phyloP scores from a whole-genome alignment of 2,329 filamentous ascomycete species.

The Aspergillus tamarii region DNA sequence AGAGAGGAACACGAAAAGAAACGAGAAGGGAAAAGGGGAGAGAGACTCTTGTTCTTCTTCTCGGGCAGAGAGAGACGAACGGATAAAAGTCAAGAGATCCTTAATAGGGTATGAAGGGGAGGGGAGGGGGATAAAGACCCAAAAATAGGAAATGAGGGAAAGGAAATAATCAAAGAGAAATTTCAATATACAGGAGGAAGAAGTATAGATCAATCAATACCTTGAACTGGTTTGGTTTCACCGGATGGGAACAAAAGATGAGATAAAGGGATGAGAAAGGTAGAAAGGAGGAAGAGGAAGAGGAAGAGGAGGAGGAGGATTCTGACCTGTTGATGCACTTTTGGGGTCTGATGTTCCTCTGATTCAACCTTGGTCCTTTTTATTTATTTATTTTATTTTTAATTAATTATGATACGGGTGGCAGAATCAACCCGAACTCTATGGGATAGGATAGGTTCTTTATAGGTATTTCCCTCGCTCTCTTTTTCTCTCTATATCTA shows the following conservation, averaged over 20 bases:
- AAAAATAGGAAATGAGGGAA: neutral
- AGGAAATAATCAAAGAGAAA: neutral
- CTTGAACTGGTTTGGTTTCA: neutral
- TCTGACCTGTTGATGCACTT: neutral
- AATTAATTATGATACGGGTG: neutral
- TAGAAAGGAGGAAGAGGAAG: neutral
- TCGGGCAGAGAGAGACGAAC: neutral
- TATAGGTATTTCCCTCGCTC: neutral
- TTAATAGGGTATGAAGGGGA: neutral
- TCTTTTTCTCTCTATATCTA: neutral
- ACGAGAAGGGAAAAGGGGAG: conserved; percentile 18
- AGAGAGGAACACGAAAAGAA: conserved; percentile 27
- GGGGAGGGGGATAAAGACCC: neutral
- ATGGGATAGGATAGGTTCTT: neutral
- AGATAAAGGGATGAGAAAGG: neutral
- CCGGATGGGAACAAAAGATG: neutral
- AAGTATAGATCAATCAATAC: neutral
- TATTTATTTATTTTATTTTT: neutral
- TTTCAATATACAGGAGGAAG: neutral
- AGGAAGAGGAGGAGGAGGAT: conserved; percentile 17
- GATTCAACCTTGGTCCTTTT: too few species aligned
- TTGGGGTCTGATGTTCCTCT: too few species aligned
- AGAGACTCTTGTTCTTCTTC: conserved; percentile 7
- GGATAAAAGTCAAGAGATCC: conserved; percentile 1
- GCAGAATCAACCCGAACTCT: neutral